Conservation (phyloP, 2,329 filamentous ascomycete genomes). For the Gaeumannomyces sp. region DNA sequence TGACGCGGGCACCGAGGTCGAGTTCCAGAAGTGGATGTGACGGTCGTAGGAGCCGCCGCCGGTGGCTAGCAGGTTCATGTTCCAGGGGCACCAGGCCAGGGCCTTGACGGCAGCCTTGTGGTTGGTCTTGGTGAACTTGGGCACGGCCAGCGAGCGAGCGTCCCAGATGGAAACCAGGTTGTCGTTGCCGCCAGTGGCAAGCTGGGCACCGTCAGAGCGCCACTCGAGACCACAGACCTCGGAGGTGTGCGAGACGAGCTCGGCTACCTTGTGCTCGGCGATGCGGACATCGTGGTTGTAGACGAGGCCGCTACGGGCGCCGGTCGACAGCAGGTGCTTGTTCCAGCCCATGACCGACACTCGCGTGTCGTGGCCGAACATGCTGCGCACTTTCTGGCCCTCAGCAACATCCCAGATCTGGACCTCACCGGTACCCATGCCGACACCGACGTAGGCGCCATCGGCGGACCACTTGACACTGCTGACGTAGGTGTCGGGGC, state of each 20-base stretch:
- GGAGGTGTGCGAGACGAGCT: constrained; percentile 93
- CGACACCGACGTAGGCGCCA: constrained; percentile 91
- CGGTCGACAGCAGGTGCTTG: constrained; percentile 94
- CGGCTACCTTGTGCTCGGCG: constrained; percentile 94
- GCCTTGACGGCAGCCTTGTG: constrained; percentile 99
- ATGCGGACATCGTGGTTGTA: constrained; percentile 99
- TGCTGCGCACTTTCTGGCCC: constrained; percentile 90
- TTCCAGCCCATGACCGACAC: constrained; percentile 99
- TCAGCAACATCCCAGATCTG: constrained; percentile 99
- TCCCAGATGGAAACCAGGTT: constrained; percentile 99
- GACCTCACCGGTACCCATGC: constrained; percentile 89
- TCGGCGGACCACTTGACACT: constrained; percentile 99
- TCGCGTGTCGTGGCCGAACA: constrained; percentile 94
- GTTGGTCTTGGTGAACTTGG: constrained; percentile 99
- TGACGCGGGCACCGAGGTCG: constrained; percentile 91
- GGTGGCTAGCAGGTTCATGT: constrained; percentile 92
- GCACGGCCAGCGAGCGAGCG: constrained; percentile 82
- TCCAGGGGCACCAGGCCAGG: constrained; percentile 98
- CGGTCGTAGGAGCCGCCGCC: constrained; percentile 94
- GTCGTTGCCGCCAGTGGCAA: constrained; percentile 96
- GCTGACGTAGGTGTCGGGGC: constrained; percentile 88
- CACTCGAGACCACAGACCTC: constrained; percentile 98
- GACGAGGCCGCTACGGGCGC: constrained; percentile 87
- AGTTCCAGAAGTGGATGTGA: constrained; percentile 99
- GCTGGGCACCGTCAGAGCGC: constrained; percentile 92